Evolutionary conservation across 148 eudicot genomes (phyloP).

Genomic region (Arctostaphylos glauca): DNA sequence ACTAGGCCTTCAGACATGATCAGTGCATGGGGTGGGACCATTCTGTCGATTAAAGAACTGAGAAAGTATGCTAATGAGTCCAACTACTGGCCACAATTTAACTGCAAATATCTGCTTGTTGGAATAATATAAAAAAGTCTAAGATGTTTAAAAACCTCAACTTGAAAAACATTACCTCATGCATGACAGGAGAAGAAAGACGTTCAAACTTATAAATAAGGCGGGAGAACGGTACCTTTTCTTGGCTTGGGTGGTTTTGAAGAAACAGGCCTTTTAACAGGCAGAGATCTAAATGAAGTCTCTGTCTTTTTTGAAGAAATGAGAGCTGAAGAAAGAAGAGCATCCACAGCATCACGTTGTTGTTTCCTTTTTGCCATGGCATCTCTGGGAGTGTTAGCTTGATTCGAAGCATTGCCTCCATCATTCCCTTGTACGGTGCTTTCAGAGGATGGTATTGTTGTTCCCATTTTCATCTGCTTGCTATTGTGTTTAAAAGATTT

Average conservation of each 20-base stretch:
- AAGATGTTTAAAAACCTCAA: neutral
- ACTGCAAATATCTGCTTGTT: neutral
- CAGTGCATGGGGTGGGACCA: neutral
- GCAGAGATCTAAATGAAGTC: conserved; percentile 39
- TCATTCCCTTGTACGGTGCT: conserved; percentile 30
- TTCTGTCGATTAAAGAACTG: neutral
- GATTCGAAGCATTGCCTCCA: conserved; percentile 30
- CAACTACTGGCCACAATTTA: conserved; percentile 8
- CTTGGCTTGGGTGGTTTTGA: conserved; percentile 44
- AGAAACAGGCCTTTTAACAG: conserved; percentile 51
- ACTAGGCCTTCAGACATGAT: neutral
- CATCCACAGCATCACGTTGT: conserved; percentile 92
- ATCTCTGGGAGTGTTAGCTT: conserved; percentile 39
- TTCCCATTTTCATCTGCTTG: conserved; percentile 30
- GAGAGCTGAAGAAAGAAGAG: conserved; percentile 90
- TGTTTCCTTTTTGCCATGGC: conserved; percentile 61
- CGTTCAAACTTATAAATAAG: neutral
- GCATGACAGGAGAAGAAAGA: neutral
- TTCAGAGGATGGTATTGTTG: conserved; percentile 20
- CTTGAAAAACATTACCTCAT: neutral
- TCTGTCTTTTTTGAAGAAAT: conserved; percentile 76
- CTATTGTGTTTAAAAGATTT: conserved; percentile 19
- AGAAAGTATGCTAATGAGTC: neutral
- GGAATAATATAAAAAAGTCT: neutral
- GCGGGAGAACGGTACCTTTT: conserved; percentile 44